phyloP scores from a whole-genome alignment of 768 basidiomycete genomes.

The Lactarius evosmus region DNA sequence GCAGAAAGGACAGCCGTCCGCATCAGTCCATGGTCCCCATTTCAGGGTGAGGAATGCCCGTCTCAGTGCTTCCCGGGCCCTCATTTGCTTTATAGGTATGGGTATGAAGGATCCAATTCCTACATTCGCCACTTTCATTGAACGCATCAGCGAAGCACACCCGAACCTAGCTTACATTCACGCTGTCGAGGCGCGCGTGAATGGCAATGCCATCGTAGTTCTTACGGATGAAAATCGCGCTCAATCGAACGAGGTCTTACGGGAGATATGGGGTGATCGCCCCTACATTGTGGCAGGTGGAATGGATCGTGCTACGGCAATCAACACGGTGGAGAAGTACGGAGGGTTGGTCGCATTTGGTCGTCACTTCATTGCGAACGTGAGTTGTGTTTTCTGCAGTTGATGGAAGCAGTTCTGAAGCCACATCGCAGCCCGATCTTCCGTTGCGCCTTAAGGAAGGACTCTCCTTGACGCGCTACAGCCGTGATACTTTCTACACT shows the following conservation, averaged over 20 bases:
- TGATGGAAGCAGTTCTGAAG: background rate
- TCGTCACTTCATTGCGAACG: conserved; percentile 19
- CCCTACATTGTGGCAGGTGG: conserved; percentile 14
- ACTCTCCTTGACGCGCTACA: conserved; percentile 2
- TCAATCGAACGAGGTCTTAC: background rate
- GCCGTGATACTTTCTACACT: conserved; percentile 14
- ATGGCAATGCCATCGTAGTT: background rate
- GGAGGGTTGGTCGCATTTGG: conserved; percentile 18
- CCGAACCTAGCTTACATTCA: conserved; percentile 19
- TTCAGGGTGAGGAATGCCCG: conserved; percentile 29
- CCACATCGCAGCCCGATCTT: conserved; percentile 15
- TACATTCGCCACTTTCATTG: conserved; percentile 3
- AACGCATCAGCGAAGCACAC: conserved; percentile 7
- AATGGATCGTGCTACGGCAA: conserved; percentile 13
- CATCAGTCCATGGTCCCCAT: conserved; percentile 36
- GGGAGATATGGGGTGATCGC: conserved; percentile 2
- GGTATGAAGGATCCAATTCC: conserved; percentile 20
- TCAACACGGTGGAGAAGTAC: conserved; percentile 4
- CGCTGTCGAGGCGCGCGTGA: background rate
- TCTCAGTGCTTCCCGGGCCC: too few relatives aligned
- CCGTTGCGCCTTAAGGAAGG: conserved; percentile 22
- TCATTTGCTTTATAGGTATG: conserved; percentile 8
- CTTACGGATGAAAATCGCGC: background rate
- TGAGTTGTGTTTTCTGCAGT: background rate
- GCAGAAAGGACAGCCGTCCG: conserved; percentile 40